Evolutionary conservation across 176 grass and related monocot genomes (phyloP).

Genomic region (Cocos nucifera): DNA sequence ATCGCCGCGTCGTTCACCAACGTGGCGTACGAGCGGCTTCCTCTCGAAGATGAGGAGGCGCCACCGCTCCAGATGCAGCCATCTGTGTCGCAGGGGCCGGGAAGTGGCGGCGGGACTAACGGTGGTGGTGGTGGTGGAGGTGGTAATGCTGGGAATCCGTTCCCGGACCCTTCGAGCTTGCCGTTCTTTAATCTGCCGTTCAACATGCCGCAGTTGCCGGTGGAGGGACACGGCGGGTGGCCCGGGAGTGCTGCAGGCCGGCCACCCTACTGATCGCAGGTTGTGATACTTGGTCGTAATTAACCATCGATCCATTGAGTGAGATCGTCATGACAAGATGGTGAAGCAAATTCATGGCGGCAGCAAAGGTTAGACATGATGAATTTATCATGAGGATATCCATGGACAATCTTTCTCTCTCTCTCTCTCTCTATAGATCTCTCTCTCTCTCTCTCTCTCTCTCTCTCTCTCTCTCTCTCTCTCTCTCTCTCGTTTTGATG

Average conservation of each 20-base stretch:
- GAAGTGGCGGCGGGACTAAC: background rate
- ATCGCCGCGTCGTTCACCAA: slow-evolving; percentile 94
- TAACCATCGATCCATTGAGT: slow-evolving; percentile 12
- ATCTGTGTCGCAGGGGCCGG: background rate
- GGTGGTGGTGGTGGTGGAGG: slow-evolving; percentile 23
- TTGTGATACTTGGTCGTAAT: slow-evolving; percentile 6
- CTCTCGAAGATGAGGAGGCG: slow-evolving; percentile 73
- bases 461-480: slow-evolving; percentile 14
- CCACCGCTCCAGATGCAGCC: slow-evolving; percentile 5
- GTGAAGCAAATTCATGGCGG: slow-evolving; percentile 13
- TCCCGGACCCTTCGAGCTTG: slow-evolving; percentile 20
- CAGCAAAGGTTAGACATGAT: slow-evolving; percentile 24
- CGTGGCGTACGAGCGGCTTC: slow-evolving; percentile 94
- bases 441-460: slow-evolving; percentile 20
- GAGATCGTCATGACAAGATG: slow-evolving; percentile 4
- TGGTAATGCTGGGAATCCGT: slow-evolving; percentile 7
- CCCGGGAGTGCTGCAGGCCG: slow-evolving; percentile 1
- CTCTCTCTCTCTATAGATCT: slow-evolving; percentile 11
- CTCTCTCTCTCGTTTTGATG: slow-evolving; percentile 3
- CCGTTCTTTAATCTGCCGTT: slow-evolving; percentile 86
- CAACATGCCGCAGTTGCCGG: slow-evolving; percentile 64
- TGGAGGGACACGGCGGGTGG: slow-evolving; percentile 50
- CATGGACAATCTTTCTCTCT: slow-evolving; percentile 19
- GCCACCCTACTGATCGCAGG: slow-evolving; percentile 9
- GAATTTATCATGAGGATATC: slow-evolving; percentile 13